Conservation (phyloP, 228 moss, liverwort and hornwort species). For the Sphagnum fallax region DNA sequence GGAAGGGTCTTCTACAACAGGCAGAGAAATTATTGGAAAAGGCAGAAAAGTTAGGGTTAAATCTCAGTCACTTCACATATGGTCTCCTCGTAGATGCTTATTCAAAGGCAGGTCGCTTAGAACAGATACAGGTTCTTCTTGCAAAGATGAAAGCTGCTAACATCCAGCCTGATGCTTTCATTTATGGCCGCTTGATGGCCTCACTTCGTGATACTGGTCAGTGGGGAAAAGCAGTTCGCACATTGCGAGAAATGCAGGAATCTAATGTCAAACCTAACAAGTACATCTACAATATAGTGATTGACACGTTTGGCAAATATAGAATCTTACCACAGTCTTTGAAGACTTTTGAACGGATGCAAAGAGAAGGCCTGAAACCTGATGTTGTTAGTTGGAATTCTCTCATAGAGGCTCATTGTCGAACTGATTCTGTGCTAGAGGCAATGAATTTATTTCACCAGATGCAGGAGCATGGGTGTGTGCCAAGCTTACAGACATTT, state of each 20-base stretch:
- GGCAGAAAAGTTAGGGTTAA: conserved; percentile 29
- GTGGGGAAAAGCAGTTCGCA: conserved; percentile 55
- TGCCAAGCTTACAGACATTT: conserved; percentile 66
- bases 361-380: conserved; percentile 52
- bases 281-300: conserved; percentile 82
- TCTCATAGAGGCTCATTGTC: conserved; percentile 82
- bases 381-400: conserved; percentile 97
- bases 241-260: conserved; percentile 74
- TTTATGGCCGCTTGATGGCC: conserved; percentile 87
- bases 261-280: conserved; percentile 58
- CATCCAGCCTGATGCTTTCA: conserved; percentile 72
- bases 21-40: conserved; percentile 49
- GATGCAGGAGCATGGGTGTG: conserved; percentile 65
- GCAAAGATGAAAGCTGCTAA: conserved; percentile 52
- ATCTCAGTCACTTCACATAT: conserved; percentile 61
- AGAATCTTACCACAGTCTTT: conserved; percentile 70
- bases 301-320: conserved; percentile 84
- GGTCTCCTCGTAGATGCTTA: conserved; percentile 87
- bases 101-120: conserved; percentile 63
- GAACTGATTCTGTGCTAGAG: conserved; percentile 35
- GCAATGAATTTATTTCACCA: conserved; percentile 32
- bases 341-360: conserved; percentile 63
- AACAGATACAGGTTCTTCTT: conserved; percentile 56
- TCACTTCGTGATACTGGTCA: conserved; percentile 80
- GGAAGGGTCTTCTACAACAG: conserved; percentile 55